These are phyloP conservation scores for Penicillium sp. DNA, from an alignment of 2,329 filamentous ascomycete species.

Conservation along the genomic window DNA sequence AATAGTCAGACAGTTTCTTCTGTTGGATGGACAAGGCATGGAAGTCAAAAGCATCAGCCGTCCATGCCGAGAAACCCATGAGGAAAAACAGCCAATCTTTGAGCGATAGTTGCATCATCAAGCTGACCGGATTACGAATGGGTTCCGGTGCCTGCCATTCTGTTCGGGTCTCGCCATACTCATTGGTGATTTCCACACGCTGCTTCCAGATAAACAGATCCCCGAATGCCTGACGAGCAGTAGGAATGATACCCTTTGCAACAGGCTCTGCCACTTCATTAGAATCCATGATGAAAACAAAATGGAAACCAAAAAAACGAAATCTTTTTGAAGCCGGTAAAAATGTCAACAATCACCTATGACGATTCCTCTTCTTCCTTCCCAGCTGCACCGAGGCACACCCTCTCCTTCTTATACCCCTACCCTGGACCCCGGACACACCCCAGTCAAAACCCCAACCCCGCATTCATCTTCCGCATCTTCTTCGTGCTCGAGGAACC, in stretches of 20 bases:
- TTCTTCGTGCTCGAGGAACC: constrained; percentile 12
- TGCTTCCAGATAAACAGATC: constrained; percentile 77
- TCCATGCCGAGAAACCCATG: constrained; percentile 76
- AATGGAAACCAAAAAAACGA: background rate
- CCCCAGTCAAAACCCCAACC: background rate
- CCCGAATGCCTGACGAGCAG: constrained; percentile 65
- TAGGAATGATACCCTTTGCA: constrained; percentile 67
- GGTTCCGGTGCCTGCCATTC: constrained; percentile 72
- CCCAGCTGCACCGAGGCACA: background rate
- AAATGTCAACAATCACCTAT: background rate
- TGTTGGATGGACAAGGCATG: constrained; percentile 80
- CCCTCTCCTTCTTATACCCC: constrained; percentile 17
- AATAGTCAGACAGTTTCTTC: constrained; percentile 67
- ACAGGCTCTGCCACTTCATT: constrained; percentile 67
- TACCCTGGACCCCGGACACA: background rate
- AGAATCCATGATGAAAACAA: constrained; percentile 10
- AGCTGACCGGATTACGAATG: constrained; percentile 70
- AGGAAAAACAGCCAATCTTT: constrained; percentile 77
- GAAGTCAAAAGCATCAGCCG: constrained; percentile 82
- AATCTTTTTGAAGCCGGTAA: background rate
- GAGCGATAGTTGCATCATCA: constrained; percentile 66
- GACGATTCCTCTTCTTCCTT: background rate
- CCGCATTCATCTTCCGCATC: constrained; percentile 19
- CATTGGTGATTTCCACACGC: constrained; percentile 60
- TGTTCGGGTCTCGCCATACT: constrained; percentile 65